These are phyloP conservation scores for Podospora comata DNA, from an alignment of 495 filamentous ascomycete species.

Conservation along the genomic window DNA sequence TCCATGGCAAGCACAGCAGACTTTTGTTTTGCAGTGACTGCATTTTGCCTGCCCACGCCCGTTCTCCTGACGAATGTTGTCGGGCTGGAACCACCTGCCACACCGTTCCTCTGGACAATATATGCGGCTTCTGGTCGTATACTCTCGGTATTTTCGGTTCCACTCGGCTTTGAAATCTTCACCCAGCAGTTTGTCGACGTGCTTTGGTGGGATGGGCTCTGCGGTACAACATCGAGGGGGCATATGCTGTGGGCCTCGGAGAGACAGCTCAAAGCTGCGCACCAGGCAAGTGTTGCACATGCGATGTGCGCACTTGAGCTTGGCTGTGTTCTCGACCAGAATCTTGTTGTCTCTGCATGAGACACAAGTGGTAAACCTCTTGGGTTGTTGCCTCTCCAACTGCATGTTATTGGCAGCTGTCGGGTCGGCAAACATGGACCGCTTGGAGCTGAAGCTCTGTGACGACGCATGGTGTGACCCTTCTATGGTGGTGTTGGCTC, in stretches of 20 bases:
- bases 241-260: conserved; percentile 74
- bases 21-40: conserved; percentile 63
- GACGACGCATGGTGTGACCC: conserved; percentile 38
- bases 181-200: conserved; percentile 73
- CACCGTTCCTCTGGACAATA: conserved; percentile 70
- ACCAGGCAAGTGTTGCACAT: conserved; percentile 75
- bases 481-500: conserved; percentile 34
- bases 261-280: conserved; percentile 66
- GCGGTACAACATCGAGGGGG: conserved; percentile 73
- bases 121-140: conserved; percentile 66
- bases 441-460: conserved; percentile 40
- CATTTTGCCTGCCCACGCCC: conserved; percentile 59
- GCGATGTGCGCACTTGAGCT: conserved; percentile 69
- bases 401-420: conserved; percentile 27
- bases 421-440: conserved; percentile 36
- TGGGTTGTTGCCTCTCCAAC: conserved; percentile 28
- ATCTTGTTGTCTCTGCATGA: conserved; percentile 64
- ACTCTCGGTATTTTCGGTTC: conserved; percentile 74
- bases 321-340: conserved; percentile 57
- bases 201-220: conserved; percentile 67
- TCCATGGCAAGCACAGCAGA: conserved; percentile 70
- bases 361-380: conserved; percentile 65
- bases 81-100: conserved; percentile 71
- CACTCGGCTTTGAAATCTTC: conserved; percentile 68
- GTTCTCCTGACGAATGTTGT: conserved; percentile 53